phyloP scores from a whole-genome alignment of 345 rosid genomes.

The Populus davidiana region DNA sequence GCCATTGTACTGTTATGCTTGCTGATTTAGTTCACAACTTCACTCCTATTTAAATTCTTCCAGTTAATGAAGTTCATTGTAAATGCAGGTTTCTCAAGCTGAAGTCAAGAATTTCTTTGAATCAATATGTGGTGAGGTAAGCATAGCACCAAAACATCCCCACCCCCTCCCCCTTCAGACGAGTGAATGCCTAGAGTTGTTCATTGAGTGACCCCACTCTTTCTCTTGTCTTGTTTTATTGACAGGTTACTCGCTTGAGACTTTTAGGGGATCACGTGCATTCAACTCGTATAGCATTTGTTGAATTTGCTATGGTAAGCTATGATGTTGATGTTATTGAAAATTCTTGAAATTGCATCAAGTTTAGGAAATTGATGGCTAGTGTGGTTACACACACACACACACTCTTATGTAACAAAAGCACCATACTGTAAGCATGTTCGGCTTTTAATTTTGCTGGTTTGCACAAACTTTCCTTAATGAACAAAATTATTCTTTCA shows the following conservation, averaged over 20 bases:
- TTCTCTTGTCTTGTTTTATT: slow-evolving; percentile 2
- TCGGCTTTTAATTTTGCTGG: not conserved
- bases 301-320: slow-evolving; percentile 81
- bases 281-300: slow-evolving; percentile 85
- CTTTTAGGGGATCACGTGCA: slow-evolving; percentile 80
- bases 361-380: not conserved
- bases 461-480: not conserved
- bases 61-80: not conserved
- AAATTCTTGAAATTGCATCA: not conserved
- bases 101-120: slow-evolving; percentile 81
- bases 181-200: not conserved
- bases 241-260: slow-evolving; percentile 81
- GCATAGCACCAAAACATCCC: slow-evolving; percentile 16
- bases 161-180: not conserved
- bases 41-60: not conserved
- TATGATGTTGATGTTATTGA: not conserved
- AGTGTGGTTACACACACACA: not conserved
- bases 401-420: not conserved
- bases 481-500: not conserved
- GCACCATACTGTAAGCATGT: not conserved
- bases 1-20: not conserved
- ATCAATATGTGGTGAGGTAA: slow-evolving; percentile 82
- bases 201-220: not conserved
- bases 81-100: slow-evolving; percentile 64
- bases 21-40: not conserved